phyloP scores from a whole-genome alignment of 2,329 filamentous ascomycete genomes.

The Diplodia corticola region DNA sequence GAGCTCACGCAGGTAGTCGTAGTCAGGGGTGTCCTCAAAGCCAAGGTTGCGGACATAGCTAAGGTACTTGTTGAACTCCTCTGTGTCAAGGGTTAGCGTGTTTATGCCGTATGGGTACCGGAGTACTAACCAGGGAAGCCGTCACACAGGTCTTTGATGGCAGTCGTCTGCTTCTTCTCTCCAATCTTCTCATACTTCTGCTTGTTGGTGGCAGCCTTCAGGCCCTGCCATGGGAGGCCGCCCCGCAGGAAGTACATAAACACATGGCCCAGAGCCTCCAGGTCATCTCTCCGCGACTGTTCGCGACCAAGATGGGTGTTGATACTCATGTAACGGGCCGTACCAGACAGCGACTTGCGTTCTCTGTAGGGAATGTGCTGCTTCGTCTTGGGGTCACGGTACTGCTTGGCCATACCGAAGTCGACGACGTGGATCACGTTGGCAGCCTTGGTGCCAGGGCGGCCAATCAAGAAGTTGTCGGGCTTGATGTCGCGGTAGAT shows the following conservation, averaged over 20 bases:
- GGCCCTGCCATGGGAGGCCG: conserved; percentile 66
- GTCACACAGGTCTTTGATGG: conserved; percentile 95
- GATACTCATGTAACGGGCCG: conserved; percentile 98
- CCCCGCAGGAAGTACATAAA: conserved; percentile 70
- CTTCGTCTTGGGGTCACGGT: conserved; percentile 97
- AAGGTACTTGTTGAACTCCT: conserved; percentile 97
- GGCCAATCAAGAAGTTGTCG: conserved; percentile 97
- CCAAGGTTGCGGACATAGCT: conserved; percentile 97
- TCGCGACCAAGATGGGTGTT: conserved; percentile 97
- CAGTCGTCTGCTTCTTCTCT: conserved; percentile 98
- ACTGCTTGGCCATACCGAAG: conserved; percentile 99
- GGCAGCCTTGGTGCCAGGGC: conserved; percentile 86
- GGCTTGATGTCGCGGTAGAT: conserved; percentile 99
- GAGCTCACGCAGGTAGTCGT: conserved; percentile 93
- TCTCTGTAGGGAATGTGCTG: conserved; percentile 98
- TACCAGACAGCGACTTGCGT: conserved; percentile 93
- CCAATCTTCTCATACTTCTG: conserved; percentile 99
- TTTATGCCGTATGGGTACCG: not conserved
- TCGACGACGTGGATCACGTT: conserved; percentile 99
- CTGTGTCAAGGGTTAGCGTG: conserved; percentile 47
- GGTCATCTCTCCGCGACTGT: conserved; percentile 91
- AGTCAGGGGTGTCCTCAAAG: conserved; percentile 97
- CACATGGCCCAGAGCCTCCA: conserved; percentile 77
- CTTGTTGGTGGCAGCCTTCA: conserved; percentile 73
- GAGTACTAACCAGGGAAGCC: conserved; percentile 70